phyloP scores from a whole-genome alignment of 202 grass and related monocot genomes.

The Saccharum hybrid region DNA sequence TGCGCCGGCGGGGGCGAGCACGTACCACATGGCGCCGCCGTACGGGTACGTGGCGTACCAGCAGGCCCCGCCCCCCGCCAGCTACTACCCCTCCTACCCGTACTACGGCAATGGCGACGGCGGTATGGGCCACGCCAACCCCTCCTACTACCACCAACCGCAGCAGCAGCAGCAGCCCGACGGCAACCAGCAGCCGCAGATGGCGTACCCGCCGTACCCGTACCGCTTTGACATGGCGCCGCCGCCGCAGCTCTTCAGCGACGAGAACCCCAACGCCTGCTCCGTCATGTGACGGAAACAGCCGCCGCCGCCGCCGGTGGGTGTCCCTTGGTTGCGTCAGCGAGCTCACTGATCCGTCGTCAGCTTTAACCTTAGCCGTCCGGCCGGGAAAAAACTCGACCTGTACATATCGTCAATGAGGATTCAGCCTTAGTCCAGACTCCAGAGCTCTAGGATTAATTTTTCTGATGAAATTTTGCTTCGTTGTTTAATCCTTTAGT shows the following conservation, averaged over 20 bases:
- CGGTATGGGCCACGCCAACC: conserved; percentile 19
- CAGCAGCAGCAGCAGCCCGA: background rate
- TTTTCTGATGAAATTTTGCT: conserved; percentile 34
- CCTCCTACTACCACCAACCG: conserved; percentile 11
- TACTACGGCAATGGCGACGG: conserved; percentile 45
- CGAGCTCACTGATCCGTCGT: background rate
- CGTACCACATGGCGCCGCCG: conserved; percentile 52
- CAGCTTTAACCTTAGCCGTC: background rate
- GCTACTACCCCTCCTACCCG: conserved; percentile 48
- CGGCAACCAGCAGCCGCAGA: background rate
- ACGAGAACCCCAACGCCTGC: too few species aligned
- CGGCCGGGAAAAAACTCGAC: conserved; percentile 13
- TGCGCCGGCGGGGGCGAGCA: conserved; percentile 42
- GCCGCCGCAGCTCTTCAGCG: conserved; percentile 53
- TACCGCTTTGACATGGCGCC: conserved; percentile 68
- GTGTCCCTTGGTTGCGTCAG: background rate
- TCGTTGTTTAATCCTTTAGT: background rate
- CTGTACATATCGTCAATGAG: conserved; percentile 28
- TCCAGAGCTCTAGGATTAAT: background rate
- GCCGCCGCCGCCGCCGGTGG: background rate
- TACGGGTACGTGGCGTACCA: conserved; percentile 54
- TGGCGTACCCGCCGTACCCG: conserved; percentile 37
- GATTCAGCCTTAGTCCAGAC: conserved; percentile 10
- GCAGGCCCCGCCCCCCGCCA: background rate
- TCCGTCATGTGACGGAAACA: too few species aligned